phyloP scores from a whole-genome alignment of 1,284 basidiomycete genomes.

The Stygiomarasmius scandens region DNA sequence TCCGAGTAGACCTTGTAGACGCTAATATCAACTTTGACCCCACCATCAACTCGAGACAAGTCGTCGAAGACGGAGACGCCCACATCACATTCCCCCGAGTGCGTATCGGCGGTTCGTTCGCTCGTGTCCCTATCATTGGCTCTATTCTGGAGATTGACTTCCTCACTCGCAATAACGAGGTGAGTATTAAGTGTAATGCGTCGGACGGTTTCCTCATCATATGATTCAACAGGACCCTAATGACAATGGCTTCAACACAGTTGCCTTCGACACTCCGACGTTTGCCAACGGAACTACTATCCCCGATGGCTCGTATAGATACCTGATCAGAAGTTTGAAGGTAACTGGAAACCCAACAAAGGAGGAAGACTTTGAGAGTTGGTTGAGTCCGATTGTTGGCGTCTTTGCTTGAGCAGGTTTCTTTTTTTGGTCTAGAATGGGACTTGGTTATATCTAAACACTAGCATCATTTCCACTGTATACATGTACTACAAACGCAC shows the following conservation, averaged over 20 bases:
- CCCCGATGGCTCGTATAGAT: slow-evolving; percentile 49
- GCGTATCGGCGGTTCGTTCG: not conserved
- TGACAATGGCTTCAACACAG: slow-evolving; percentile 22
- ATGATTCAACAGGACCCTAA: not conserved
- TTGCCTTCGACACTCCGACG: slow-evolving; percentile 34
- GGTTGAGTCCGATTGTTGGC: slow-evolving; percentile 42
- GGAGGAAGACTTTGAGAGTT: slow-evolving; percentile 55
- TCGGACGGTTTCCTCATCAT: slow-evolving; percentile 22
- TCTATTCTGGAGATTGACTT: slow-evolving; percentile 32
- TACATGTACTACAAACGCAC: no score
- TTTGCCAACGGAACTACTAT: slow-evolving; percentile 49
- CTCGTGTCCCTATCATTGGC: not conserved
- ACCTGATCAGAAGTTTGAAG: slow-evolving; percentile 51
- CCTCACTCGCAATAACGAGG: slow-evolving; percentile 38
- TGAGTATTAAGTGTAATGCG: no score
- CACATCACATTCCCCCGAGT: not conserved
- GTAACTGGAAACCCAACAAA: slow-evolving; percentile 49
- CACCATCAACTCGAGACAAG: not conserved
- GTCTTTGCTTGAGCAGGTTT: not conserved
- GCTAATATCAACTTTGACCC: not conserved
- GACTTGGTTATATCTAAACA: no score
- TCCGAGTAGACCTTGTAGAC: slow-evolving; percentile 5
- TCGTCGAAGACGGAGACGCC: not conserved
- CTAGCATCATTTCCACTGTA: no score
- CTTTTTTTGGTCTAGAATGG: not conserved